Evolutionary conservation across 148 eudicot species (phyloP), one percentile per base, ranked within the genome.

Genomic region (Rheum nobile): DNA sequence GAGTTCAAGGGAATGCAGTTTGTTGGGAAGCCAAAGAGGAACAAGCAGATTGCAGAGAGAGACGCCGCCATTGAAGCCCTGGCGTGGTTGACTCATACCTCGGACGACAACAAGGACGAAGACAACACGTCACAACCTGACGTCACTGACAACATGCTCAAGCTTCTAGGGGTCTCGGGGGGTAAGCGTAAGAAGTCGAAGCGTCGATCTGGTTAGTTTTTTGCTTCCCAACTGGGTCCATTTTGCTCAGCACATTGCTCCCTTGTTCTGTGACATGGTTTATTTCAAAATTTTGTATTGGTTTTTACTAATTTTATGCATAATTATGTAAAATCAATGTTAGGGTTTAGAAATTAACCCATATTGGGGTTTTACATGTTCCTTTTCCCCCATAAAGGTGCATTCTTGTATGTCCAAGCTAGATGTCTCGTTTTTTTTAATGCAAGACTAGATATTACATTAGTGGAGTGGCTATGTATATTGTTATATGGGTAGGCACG

Each of bases 1-100:
- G 99, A 92, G 85, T 90, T 96, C 79, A 96, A 92, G 74, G 97
- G 96, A n/a, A 92, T 92, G 97, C 99, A 96, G 71, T 96, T 96
- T 80, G 92, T 96, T 14, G 99, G 99, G 14, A 96, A 96, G 83
- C 97, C 99, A 22, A 91, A 86, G 86, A 86, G 80, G 79, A 92
- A 84, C 78, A 96, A 96, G 77, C 86, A 83, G 69, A 88, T 92
- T 73, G 94, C 99, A 3, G 99, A 96, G 78, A 87, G 85, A 79
- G 92, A 92, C 82, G 97, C 99, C 46, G 96, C 99, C 57, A 75
- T 92, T 31, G 99, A 96, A 82, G 99, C 97, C 41, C 75, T 92
- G 80, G 99, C 94, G 0, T 96, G 96, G 96, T 78, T 96, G 82
- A 96, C 99, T 16, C 97, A 92, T 24, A 96, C 97, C 34, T 88